Evolutionary conservation across 192 early-diverging fungal genomes (phyloP).

Genomic region (Phycomyces blakesleeanus): DNA sequence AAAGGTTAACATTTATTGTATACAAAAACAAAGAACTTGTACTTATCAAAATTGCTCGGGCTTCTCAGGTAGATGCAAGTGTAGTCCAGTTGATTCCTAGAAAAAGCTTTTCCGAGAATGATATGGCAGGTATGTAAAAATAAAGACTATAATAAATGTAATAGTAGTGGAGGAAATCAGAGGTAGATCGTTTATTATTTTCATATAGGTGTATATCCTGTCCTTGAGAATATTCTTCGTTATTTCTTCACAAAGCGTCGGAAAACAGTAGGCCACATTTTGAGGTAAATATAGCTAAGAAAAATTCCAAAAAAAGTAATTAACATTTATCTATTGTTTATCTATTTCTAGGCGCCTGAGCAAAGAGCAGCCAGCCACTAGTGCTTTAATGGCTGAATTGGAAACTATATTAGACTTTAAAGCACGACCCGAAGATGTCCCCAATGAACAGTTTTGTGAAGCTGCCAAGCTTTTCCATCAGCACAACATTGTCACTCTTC

Average conservation of each 20-base stretch:
- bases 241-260: conserved; percentile 67
- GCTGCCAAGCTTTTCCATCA: conserved; percentile 48
- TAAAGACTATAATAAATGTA: not conserved
- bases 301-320: conserved; percentile 3
- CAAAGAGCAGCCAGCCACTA: conserved; percentile 22
- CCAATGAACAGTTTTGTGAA: conserved; percentile 55
- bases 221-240: conserved; percentile 58
- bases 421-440: conserved; percentile 58
- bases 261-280: conserved; percentile 61
- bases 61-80: conserved; percentile 56
- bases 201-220: conserved; percentile 41
- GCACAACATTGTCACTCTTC: conserved; percentile 9
- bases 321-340: conserved; percentile 7
- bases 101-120: not conserved
- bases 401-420: conserved; percentile 50
- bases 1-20: conserved; percentile 28
- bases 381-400: conserved; percentile 32
- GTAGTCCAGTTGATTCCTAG: conserved; percentile 65
- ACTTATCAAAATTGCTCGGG: no score
- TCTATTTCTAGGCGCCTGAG: conserved; percentile 37
- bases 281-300: conserved; percentile 42
- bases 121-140: conserved; percentile 27
- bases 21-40: no score
- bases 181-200: conserved; percentile 1
- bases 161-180: not conserved